Base-by-base conservation (phyloP, 2,329 filamentous ascomycete species). In the Cercospora citrullina region DNA sequence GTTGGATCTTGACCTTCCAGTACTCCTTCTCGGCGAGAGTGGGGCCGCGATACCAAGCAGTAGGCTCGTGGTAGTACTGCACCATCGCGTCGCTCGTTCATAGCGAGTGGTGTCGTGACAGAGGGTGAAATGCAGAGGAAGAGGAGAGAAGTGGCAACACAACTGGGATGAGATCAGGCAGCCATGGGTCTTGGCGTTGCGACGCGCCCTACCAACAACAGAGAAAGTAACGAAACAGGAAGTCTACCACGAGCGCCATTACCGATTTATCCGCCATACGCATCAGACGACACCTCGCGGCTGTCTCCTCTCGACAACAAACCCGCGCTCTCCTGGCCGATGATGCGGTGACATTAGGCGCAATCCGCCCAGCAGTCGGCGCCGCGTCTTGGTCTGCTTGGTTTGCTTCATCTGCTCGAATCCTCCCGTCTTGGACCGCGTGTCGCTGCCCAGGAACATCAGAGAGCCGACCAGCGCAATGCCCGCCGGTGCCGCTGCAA, bases 391-490 rank as follows among this genome's bases (percentile, higher is more conserved):
- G 26, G 6, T 63, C 16, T n/a, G n/a, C n/a, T n/a, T n/a, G n/a
- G n/a, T n/a, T n/a, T 63, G 42, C 28, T 63, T 63, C 33, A 61
- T 42, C 59, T 26, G 59, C 61, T 63, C 61, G 42, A 63, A 53
- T 53, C 42, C 61, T 33, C 60, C 45, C 23, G 45, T 21, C 30
- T 63, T 63, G 16, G 18, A 36, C 2, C 60, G 26, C 28, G 18
- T 39, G 12, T 55, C 45, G 16, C 51, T 53, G 30, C 60, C 28
- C 23, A 67, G 28, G n/a, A 67, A 63, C 51, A 67, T 51, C 30
- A 67, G 18, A 23, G 60, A 33, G 8, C 51, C 60, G 5, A 67
- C 60, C 7, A 63, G n/a, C 7, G 59, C 65, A 3, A 60, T 31
- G 8, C 65, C 65, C 5, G 65, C 65, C 18, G 61, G 51, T 14